A percentile compares a stretch with the other conserved stretches of the same genome.
phyloP scores from a whole-genome alignment of 1,284 basidiomycete species.

The Apiotrichum sp. region DNA sequence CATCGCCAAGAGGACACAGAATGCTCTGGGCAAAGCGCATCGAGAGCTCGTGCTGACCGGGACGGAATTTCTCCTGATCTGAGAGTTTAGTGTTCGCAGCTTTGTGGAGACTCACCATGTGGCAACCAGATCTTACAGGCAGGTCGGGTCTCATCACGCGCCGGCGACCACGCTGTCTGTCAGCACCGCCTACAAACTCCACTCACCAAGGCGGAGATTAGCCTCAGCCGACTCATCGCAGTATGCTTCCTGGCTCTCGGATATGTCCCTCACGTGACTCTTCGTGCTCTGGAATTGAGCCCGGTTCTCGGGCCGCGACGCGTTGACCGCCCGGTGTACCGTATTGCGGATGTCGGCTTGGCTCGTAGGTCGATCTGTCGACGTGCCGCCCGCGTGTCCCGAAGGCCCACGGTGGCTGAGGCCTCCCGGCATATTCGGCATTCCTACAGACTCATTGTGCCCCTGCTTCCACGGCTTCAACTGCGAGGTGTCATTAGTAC shows the following conservation, averaged over 20 bases:
- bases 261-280: slow-evolving; percentile 63
- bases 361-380: slow-evolving; percentile 23
- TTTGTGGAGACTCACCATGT: slow-evolving; percentile 52
- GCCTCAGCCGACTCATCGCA: slow-evolving; percentile 71
- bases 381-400: neutral
- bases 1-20: slow-evolving; percentile 35
- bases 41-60: slow-evolving; percentile 24
- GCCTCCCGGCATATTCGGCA: too few species aligned
- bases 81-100: neutral
- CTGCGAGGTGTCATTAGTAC: too few species aligned
- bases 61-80: slow-evolving; percentile 21
- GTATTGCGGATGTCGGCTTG: slow-evolving; percentile 33
- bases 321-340: slow-evolving; percentile 64
- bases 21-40: slow-evolving; percentile 64
- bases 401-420: neutral
- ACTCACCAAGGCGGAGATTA: slow-evolving; percentile 53
- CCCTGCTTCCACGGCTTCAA: too few species aligned
- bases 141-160: neutral
- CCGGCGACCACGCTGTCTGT: slow-evolving; percentile 12
- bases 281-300: slow-evolving; percentile 55
- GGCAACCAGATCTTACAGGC: slow-evolving; percentile 58
- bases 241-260: slow-evolving; percentile 70
- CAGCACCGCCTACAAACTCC: neutral
- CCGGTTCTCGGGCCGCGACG: slow-evolving; percentile 59
- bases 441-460: too few species aligned